Evolutionary conservation across 2,329 filamentous ascomycete species (phyloP), one percentile per base, ranked within the genome.

Genomic region (Phaeophleospora eucalypticola): DNA sequence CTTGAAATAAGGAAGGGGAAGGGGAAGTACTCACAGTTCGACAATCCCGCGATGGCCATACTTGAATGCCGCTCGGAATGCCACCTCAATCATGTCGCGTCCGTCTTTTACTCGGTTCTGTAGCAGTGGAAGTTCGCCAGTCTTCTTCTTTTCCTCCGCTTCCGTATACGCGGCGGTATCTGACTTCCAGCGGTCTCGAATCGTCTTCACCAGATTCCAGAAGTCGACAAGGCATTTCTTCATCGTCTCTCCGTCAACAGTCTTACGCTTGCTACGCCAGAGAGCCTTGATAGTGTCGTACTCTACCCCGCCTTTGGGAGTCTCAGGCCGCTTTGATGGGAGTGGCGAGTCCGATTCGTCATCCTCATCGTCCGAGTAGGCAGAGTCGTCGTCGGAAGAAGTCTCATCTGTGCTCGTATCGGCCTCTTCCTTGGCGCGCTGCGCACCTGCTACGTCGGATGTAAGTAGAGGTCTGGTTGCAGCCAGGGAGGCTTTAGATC

Each of bases 261-360:
- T 64, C 50, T 72, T 74, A 52, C 75, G 77, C 49, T 74, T 74
- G 37, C 77, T 74, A 40, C 71, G 75, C 80, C 81, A 84, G 9
- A 82, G 73, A 21, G 79, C 78, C 61, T 79, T 79, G 46, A 82
- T 75, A 8, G 78, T 72, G 59, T 83, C 79, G 63, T 82, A 83
- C 44, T 73, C 71, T 12, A 74, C 73, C 36, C 72, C 78, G 56
- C 69, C 75, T 42, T 61, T 65, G 4, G 75, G 71, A 37, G 78
- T 75, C 32, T 68, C 71, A 8, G 80, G 76, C 19, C 79, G 71
- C 46, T 67, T 66, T 16, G 68, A 56, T 9, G 80, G 76, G 6
- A 82, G 63, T 17, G 81, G 81, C 14, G 77, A 79, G 14, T 70
- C 66, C 49, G 82, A 78, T 27, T 74, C 71, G 12, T 75, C 71